Conservation (phyloP, 31 red algal species). For the Bonnemaisonia californica region DNA sequence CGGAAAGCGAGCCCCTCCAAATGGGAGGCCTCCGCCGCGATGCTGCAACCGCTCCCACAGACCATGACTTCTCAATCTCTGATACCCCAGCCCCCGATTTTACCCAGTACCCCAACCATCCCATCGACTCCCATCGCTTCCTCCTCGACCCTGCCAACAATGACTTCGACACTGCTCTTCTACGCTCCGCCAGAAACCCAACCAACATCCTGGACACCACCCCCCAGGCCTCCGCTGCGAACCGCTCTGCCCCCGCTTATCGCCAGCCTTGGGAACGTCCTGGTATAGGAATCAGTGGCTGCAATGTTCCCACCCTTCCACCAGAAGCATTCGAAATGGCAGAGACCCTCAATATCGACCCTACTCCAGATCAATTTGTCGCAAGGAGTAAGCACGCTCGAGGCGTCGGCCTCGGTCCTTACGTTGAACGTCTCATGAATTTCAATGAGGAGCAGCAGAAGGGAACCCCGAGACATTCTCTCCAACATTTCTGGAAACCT, state of each 20-base stretch:
- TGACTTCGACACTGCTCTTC: slow-evolving; percentile 3
- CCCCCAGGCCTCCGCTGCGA: no score
- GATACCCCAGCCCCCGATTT: slow-evolving; percentile 15
- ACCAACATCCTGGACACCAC: no score
- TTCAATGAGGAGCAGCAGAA: slow-evolving; percentile 32
- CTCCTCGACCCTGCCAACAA: slow-evolving; percentile 1
- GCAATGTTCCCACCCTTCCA: slow-evolving; percentile 25
- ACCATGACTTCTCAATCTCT: background rate
- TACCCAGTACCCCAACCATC: background rate
- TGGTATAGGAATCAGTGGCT: slow-evolving; percentile 7
- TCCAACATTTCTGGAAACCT: slow-evolving; percentile 46
- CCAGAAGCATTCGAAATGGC: slow-evolving; percentile 64
- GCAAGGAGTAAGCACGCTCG: slow-evolving; percentile 35
- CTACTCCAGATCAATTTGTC: slow-evolving; percentile 20
- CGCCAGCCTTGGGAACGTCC: slow-evolving; percentile 21
- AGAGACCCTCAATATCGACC: background rate
- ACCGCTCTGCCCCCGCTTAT: background rate
- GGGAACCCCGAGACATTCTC: slow-evolving; percentile 1
- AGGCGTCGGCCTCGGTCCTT: slow-evolving; percentile 23
- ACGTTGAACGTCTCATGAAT: slow-evolving; percentile 27
- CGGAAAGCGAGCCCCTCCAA: background rate
- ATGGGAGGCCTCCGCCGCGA: slow-evolving; percentile 40
- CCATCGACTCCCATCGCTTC: background rate
- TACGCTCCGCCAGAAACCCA: background rate
- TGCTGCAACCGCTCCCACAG: background rate